Conservation (phyloP, 495 filamentous ascomycete genomes). For the Podospora appendiculata region DNA sequence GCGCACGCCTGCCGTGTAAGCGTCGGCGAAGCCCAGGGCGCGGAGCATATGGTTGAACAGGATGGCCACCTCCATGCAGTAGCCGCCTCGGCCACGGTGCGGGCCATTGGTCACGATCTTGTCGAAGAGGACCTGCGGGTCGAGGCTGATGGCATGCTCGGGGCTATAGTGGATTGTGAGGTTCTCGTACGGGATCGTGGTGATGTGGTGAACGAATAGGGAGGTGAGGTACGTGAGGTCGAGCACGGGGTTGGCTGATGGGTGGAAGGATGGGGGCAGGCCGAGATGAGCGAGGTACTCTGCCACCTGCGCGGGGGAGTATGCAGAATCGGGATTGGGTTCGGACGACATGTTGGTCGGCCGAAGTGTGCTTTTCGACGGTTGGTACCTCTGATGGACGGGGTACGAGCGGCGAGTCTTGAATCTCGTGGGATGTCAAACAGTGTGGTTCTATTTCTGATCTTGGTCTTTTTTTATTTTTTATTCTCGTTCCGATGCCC, state of each 20-base stretch:
- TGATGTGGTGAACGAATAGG: conserved; percentile 46
- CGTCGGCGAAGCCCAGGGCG: conserved; percentile 46
- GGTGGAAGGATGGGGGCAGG: conserved; percentile 18
- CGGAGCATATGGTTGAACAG: conserved; percentile 55
- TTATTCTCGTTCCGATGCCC: no score
- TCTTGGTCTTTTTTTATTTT: no score
- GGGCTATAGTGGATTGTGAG: conserved; percentile 41
- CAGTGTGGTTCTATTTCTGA: no score
- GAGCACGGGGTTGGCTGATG: conserved; percentile 16
- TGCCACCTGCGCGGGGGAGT: conserved; percentile 12
- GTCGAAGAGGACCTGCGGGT: conserved; percentile 47
- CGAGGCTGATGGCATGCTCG: conserved; percentile 39
- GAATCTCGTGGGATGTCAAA: no score
- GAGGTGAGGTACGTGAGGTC: conserved; percentile 29
- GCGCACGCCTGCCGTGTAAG: conserved; percentile 36
- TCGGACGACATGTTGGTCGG: neutral
- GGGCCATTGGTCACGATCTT: conserved; percentile 47
- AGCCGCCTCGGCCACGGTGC: conserved; percentile 52
- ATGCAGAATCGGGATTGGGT: conserved; percentile 4
- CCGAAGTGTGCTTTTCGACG: no score
- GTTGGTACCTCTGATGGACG: no score
- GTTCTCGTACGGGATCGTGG: conserved; percentile 62
- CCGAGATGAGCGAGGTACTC: conserved; percentile 21
- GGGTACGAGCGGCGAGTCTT: no score
- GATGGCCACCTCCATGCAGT: conserved; percentile 61